These are phyloP conservation scores for Lanmaoa rubissima DNA, from an alignment of 768 basidiomycete genomes.

Conservation along the genomic window DNA sequence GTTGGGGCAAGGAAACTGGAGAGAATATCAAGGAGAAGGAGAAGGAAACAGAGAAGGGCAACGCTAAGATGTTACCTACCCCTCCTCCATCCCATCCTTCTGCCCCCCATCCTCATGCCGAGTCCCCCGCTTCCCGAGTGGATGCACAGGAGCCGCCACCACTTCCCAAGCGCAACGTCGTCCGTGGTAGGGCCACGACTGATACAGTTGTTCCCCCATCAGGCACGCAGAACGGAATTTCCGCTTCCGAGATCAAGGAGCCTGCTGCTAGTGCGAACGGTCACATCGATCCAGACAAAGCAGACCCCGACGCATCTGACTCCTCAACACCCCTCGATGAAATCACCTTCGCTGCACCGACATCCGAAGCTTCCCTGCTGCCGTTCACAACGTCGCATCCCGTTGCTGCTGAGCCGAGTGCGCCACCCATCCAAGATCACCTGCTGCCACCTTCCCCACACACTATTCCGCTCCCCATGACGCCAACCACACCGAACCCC, in stretches of 20 bases:
- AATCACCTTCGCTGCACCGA: conserved; percentile 17
- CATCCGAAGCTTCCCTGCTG: neutral
- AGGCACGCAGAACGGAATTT: neutral
- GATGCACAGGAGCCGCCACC: conserved; percentile 40
- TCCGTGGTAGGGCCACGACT: conserved; percentile 26
- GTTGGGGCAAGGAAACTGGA: conserved; percentile 47
- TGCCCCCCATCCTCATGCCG: conserved; percentile 19
- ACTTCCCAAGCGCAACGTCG: conserved; percentile 48
- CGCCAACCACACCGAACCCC: conserved; percentile 28
- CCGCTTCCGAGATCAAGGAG: conserved; percentile 2
- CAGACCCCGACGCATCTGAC: conserved; percentile 8
- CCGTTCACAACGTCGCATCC: neutral
- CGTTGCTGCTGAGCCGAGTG: conserved; percentile 8
- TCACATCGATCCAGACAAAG: conserved; percentile 7
- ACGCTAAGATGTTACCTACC: conserved; percentile 13
- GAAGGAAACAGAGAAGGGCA: conserved; percentile 31
- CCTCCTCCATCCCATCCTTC: conserved; percentile 29
- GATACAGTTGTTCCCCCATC: conserved; percentile 3
- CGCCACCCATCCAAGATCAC: conserved; percentile 3
- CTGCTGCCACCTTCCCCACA: conserved; percentile 20
- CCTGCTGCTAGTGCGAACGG: neutral
- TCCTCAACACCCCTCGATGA: conserved; percentile 24
- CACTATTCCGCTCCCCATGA: conserved; percentile 22
- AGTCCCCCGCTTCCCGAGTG: conserved; percentile 11
- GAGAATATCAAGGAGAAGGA: conserved; percentile 33